Percentiles rank a stretch among this genome's conserved stretches.
Conservation (phyloP, 106 monocot species). For the Triglochin maritima region DNA sequence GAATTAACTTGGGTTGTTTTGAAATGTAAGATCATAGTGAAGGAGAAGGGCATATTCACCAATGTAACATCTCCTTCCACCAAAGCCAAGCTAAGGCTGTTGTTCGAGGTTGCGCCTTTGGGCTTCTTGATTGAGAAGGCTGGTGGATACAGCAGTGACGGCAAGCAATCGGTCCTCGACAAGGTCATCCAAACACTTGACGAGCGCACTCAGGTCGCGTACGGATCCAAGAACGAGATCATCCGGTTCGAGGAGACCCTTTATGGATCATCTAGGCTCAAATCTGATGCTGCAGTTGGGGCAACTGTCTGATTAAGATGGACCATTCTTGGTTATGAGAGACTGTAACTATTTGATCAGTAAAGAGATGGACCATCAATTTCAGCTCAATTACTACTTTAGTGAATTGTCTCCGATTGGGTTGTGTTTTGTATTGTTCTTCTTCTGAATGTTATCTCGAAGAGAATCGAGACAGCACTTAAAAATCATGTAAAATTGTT, state of each 20-base stretch:
- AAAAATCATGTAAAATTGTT: too few relatives aligned
- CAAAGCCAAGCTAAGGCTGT: conserved; percentile 84
- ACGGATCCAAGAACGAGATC: conserved; percentile 95
- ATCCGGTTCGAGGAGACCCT: conserved; percentile 93
- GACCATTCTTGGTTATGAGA: too few relatives aligned
- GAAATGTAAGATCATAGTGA: conserved; percentile 73
- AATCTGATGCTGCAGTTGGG: conserved; percentile 54
- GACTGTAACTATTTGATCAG: too few relatives aligned
- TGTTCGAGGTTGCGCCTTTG: conserved; percentile 90
- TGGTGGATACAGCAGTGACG: conserved; percentile 92
- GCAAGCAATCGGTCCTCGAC: conserved; percentile 73
- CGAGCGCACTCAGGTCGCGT: conserved; percentile 87
- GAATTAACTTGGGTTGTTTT: not conserved
- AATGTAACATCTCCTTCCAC: conserved; percentile 78
- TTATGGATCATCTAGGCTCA: conserved; percentile 78
- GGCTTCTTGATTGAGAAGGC: conserved; percentile 86
- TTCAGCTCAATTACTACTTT: too few relatives aligned
- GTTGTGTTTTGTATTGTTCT: too few relatives aligned
- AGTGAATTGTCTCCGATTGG: too few relatives aligned
- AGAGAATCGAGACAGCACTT: too few relatives aligned
- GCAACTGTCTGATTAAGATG: conserved; percentile 33
- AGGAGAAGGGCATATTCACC: conserved; percentile 96
- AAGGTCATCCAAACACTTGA: conserved; percentile 72
- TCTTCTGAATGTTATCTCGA: too few relatives aligned
- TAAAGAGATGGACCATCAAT: too few relatives aligned